Evolutionary conservation across 495 filamentous ascomycete genomes (phyloP), one percentile per base, ranked within the genome.

Genomic region (Aspergillus biplanus): DNA sequence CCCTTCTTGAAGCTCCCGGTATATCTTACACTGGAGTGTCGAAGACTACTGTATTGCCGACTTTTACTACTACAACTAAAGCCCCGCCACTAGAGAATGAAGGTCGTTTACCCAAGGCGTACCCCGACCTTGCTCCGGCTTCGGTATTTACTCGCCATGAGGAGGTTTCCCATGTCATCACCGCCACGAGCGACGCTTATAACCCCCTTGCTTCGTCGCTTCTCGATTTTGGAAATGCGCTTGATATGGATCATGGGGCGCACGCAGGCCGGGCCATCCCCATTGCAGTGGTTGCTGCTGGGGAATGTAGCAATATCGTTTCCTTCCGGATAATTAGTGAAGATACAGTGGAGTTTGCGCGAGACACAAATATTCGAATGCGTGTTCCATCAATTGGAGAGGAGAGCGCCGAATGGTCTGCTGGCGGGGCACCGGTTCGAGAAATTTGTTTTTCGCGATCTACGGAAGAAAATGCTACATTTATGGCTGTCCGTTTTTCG

Each of bases 371-470:
- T 6, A 34, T 52, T 16, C 44, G 50, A 8, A 59, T 79, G 37
- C 69, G 71, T 32, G 68, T 70, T 18, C 75, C 76, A 33, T 73
- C 73, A 13, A 74, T 80, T 33, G 69, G 65, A 31, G 66, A 73
- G 13, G 82, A 89, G 13, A 71, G 70, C 48, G 77, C 76, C 8
- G 81, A 85, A 71, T 89, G 87, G 85, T 73, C 65, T 37, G 83
- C 82, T 18, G 80, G 79, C 54, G 80, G 82, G 11, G 79, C 78
- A 12, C 83, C 87, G 7, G 87, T 96, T 61, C 83, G 81, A 47
- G 84, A 91, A 68, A 74, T 97, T 33, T 85, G 84, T 65, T 92
- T 90, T 71, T 82, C 86, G 16, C 72, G 82, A 42, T 73, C 84
- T 39, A 48, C 73, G 13, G 80, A 82, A 18, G 76, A 74, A 49